A percentile compares a stretch with the other conserved stretches of the same genome.
These are phyloP conservation scores for Solanum sparsipilum DNA, from an alignment of 257 asterid genomes.

Conservation along the genomic window DNA sequence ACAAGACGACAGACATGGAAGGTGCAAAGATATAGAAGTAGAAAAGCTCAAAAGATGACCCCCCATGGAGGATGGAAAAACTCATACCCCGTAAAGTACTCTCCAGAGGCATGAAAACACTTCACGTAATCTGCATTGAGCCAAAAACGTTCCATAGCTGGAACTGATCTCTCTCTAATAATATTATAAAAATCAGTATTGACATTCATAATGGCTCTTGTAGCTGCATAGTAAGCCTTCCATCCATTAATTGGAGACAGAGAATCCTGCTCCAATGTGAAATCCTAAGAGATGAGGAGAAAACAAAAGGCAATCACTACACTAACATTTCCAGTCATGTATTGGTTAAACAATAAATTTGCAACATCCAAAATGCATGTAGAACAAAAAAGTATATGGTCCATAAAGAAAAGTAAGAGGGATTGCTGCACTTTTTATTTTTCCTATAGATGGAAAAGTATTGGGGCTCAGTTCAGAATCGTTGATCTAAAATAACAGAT, in stretches of 20 bases:
- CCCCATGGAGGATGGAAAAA: conserved; percentile 7
- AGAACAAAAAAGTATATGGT: neutral
- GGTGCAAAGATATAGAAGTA: neutral
- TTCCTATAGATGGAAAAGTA: neutral
- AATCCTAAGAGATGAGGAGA: conserved; percentile 45
- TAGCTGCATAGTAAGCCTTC: conserved; percentile 95
- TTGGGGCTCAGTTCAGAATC: neutral
- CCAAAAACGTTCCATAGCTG: conserved; percentile 83
- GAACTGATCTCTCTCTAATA: conserved; percentile 56
- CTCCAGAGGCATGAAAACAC: conserved; percentile 82
- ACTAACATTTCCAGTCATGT: neutral
- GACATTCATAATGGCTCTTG: conserved; percentile 65
- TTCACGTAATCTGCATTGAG: conserved; percentile 91
- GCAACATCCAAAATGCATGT: neutral
- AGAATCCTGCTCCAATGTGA: conserved; percentile 73
- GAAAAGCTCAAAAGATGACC: neutral
- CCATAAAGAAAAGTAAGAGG: neutral
- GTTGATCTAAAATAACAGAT: neutral
- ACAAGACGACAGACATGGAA: neutral
- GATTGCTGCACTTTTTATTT: neutral
- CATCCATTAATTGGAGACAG: conserved; percentile 79
- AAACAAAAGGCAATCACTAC: conserved; percentile 5
- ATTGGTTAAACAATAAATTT: neutral
- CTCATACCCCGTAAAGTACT: conserved; percentile 74
- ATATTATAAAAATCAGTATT: conserved; percentile 64